Evolutionary conservation across 2,329 filamentous ascomycete genomes (phyloP), one percentile per base, ranked within the genome.

Genomic region (Stachybotrys elegans): DNA sequence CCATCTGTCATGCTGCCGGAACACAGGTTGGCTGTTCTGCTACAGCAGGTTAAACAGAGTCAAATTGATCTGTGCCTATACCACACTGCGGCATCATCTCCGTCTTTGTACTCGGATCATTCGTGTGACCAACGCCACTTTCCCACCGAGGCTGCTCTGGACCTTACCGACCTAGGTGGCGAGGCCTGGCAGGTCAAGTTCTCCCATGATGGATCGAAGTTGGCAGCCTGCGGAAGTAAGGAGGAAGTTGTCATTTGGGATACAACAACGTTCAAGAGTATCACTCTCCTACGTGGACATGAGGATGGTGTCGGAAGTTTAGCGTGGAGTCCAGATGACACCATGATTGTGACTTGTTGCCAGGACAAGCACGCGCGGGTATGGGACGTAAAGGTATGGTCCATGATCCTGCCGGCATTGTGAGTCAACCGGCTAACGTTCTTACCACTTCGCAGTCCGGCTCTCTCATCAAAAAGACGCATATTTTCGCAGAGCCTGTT

Each of bases 1-100:
- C 92, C 93, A 0, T 93, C 90, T 4, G 88, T 95, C 36, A 97
- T 98, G 91, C 86, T 98, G 43, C 93, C 93, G 2, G 88, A 95
- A 58, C 88, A 93, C 62, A 84, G 93, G 6, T 73, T 98, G 36
- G 88, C 89, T 2, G 77, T 83, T 25, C 72, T 98, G 14, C 71
- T 98, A 42, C 77, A 91, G 45, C 83, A 94, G 52, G 83, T 95
- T 29, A 95, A 96, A 61, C 77, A 84, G 48, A 81, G 76, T 50
- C 92, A 96, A 67, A 87, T 96, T 46, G 79, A 83, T 42, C 80
- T 79, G 22, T 98, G 93, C 61, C 69, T 91, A 31, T 97, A 91
- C 63, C 93, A 98, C 67, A 96, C 94, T 43, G 89, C 83, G 4
- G 75, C 82, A 2, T 68, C 74, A 4, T 79, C 88, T 2, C 90